Conservation (phyloP, 768 basidiomycete species). For the Naganishia vaughanmartiniae region DNA sequence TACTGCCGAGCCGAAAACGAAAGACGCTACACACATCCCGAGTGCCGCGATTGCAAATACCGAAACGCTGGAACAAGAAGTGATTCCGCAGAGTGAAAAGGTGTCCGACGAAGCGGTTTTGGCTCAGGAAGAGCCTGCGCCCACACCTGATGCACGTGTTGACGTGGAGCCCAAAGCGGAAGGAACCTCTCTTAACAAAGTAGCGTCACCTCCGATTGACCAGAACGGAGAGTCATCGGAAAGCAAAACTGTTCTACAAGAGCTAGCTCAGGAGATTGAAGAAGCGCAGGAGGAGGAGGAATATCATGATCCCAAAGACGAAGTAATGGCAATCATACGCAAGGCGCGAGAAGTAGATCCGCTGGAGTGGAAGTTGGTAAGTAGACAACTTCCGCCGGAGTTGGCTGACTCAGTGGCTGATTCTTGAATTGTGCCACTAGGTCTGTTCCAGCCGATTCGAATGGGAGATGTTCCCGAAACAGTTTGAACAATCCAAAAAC, state of each 20-base stretch:
- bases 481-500: conserved; percentile 72
- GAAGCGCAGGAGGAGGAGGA: conserved; percentile 44
- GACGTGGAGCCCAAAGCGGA: neutral
- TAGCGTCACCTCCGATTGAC: neutral
- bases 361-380: conserved; percentile 87
- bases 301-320: conserved; percentile 57
- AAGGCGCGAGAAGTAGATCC: conserved; percentile 37
- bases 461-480: conserved; percentile 76
- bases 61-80: neutral
- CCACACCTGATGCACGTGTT: neutral
- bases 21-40: neutral
- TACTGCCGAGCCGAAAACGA: neutral
- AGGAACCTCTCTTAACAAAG: neutral
- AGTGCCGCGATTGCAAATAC: neutral
- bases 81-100: neutral
- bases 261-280: conserved; percentile 11
- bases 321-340: conserved; percentile 49
- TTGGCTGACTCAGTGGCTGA: conserved; percentile 10
- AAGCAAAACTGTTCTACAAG: neutral
- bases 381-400: conserved; percentile 19
- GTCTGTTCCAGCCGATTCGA: conserved; percentile 78
- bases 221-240: neutral
- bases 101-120: neutral
- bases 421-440: conserved; percentile 53
- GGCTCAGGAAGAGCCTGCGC: neutral